Base-by-base conservation (phyloP, 2,329 filamentous ascomycete species). In the Aspergillus texensis region DNA sequence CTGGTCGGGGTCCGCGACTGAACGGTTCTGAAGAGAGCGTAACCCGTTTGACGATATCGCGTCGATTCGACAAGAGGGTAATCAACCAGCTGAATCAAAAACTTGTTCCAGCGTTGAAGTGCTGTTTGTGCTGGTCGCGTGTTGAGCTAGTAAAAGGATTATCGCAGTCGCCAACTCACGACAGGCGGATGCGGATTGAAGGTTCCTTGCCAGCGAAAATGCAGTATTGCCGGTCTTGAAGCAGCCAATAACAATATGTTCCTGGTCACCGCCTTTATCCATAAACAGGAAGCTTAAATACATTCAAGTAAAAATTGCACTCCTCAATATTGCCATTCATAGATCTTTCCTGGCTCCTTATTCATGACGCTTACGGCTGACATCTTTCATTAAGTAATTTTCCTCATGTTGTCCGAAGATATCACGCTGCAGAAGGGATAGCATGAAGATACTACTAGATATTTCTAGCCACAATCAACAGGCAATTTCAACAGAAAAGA, bases 171-270 rank as follows among this genome's bases (percentile, higher is more conserved):
- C 67, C 63, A 63, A 62, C 57, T 57, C 46, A 55, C 45, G 63
- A 62, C 61, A 57, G 39, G 52, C 52, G n/a, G 32, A 55, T 39
- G 52, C 52, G n/a, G 32, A 55, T 39, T 55, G 52, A 58, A 58
- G 56, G 56, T 45, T 46, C 58, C 34, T 57, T 61, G 59, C 63
- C 65, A 68, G 69, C 73, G 75, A 77, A 77, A 77, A 77, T 77
- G 73, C 73, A 72, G 74, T 68, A 52, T 71, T 66, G 72, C 70
- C 65, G 65, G 66, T 67, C 62, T 65, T 43, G 59, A 19, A 36
- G 19, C 6, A 30, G 24, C 74, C 73, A 76, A 76, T 76, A 62
- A 73, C n/a, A 10, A 10, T 3, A 3, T 10, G n/a, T 1, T 0
- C 1, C 24, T 0, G 0, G 48, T 68, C 68, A 75, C 74, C 74